Base-by-base conservation (phyloP, 495 filamentous ascomycete genomes). In the Penicillium paxilli region DNA sequence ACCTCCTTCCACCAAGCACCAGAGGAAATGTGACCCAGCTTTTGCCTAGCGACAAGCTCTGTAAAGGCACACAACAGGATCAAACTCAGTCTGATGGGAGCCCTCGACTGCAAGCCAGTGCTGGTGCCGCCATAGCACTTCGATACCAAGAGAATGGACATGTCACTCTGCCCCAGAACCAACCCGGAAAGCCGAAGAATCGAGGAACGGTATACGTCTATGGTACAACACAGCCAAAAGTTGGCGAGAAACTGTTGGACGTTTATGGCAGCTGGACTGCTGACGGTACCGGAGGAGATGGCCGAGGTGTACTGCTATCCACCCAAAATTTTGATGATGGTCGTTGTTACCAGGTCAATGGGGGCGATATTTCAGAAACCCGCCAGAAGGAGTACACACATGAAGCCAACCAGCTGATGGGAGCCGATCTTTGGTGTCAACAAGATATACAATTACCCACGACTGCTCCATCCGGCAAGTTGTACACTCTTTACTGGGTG, bases 141-240 rank as follows among this genome's bases (percentile, higher is more conserved):
- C 76, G 80, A 17, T 94, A 90, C 69, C 77, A 82, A 45, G 92
- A 97, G 59, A 97, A 97, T 62, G 92, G 92, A 14, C 92, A 97
- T 69, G 88, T 94, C 51, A 89, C 85, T 1, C 73, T 85, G 0
- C 83, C 87, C 5, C 63, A 77, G 23, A 79, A 79, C 41, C 80
- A 83, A 21, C 65, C 63, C 0, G 77, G 77, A 12, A 89, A 91
- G 65, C 89, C 89, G 0, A 45, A 75, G 52, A 86, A 87, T 35
- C 81, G 84, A 17, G 92, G 92, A 21, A 87, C 82, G 11, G 80
- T 93, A 17, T 95, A 84, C 64, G 78, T 97, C 40, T 96, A 92
- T 62, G 92, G 88, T 41, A 97, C 92, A 5, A 85, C 80, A 2
- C 46, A 88, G 30, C 83, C 87, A 14, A 79, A 74, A 17, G 58